These are phyloP conservation scores for Phyllosticta capitalensis DNA, from an alignment of 2,329 filamentous ascomycete genomes.

Conservation along the genomic window DNA sequence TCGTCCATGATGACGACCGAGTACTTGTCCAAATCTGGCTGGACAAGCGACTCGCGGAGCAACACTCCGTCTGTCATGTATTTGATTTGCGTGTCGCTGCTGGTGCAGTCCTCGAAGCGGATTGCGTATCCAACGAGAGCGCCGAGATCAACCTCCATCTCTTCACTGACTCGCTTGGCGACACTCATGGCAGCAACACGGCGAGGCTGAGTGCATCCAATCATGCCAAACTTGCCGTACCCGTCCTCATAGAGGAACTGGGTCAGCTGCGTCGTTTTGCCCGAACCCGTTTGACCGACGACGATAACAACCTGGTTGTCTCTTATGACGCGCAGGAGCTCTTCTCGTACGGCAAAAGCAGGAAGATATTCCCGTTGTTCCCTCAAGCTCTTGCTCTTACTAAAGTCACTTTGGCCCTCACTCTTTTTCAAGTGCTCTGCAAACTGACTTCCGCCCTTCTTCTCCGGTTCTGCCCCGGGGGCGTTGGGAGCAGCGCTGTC, in stretches of 20 bases:
- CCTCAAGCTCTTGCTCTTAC: slow-evolving; percentile 76
- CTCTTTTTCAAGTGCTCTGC: slow-evolving; percentile 81
- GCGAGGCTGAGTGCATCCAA: slow-evolving; percentile 91
- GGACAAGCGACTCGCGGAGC: slow-evolving; percentile 83
- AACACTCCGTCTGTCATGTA: slow-evolving; percentile 99
- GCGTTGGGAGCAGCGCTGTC: slow-evolving; percentile 71
- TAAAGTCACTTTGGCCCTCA: slow-evolving; percentile 79
- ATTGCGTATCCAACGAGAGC: slow-evolving; percentile 91
- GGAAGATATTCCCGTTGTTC: slow-evolving; percentile 92
- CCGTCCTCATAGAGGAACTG: slow-evolving; percentile 96
- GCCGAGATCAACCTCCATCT: slow-evolving; percentile 91
- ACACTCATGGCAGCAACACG: slow-evolving; percentile 99
- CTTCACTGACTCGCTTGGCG: slow-evolving; percentile 93
- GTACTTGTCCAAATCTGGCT: slow-evolving; percentile 88
- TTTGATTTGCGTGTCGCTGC: slow-evolving; percentile 90
- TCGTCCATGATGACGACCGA: slow-evolving; percentile 99
- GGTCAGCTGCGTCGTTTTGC: slow-evolving; percentile 94
- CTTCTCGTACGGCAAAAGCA: slow-evolving; percentile 92
- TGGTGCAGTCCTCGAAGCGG: slow-evolving; percentile 96
- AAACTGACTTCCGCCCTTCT: slow-evolving; percentile 65
- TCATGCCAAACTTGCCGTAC: slow-evolving; percentile 78
- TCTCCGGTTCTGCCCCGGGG: slow-evolving; percentile 53
- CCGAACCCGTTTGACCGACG: slow-evolving; percentile 92
- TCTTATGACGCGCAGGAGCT: slow-evolving; percentile 79
- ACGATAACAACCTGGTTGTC: slow-evolving; percentile 98